Base-by-base conservation (phyloP, 1,139 yeast genomes). In the Fermentozyma sake region DNA sequence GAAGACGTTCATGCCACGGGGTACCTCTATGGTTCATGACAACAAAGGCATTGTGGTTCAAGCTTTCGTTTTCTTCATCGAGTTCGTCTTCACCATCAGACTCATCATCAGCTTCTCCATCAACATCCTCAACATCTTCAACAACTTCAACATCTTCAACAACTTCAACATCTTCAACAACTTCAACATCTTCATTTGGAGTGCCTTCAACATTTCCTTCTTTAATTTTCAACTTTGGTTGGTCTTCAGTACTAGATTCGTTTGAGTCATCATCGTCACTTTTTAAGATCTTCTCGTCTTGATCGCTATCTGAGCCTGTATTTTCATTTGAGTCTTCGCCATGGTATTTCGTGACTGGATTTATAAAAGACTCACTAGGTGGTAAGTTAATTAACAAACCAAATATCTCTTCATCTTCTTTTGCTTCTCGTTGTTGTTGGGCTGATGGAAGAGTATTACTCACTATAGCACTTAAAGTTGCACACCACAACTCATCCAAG, bases 1-100 rank as follows among this genome's bases (percentile, higher is more conserved):
- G 70, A 16, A 87, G 64, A 24, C 94, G 63, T 16, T 83, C 93
- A 37, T 78, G 74, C 96, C 96, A 89, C 12, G 79, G 59, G 0
- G 62, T 61, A 24, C 77, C 76, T 33, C 83, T 67, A 52, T 76
- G 77, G 33, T 74, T 74, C 46, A 83, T 57, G 18, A 73, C 71
- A 15, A 65, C 64, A 33, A 74, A 74, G 3, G 80, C 80, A 38
- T 69, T 68, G 39, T 76, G 79, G 7, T 40, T 42, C 15, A 26
- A 26, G 12, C 17, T 20, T 37, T 37, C 40, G 1, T 36, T 43
- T 3, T 38, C 42, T 4, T 39, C 48, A 7, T 35, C 46, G n/a
- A n/a, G n/a, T 4, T 37, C 37, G 3, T 28, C 39, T 8, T 40
- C 49, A 7, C 36, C 38, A n/a, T 32, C 35, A 2, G 22, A 30